Evolutionary conservation across 225 moss, liverwort and hornwort genomes (phyloP).

Genomic region (Ulota crispa): DNA sequence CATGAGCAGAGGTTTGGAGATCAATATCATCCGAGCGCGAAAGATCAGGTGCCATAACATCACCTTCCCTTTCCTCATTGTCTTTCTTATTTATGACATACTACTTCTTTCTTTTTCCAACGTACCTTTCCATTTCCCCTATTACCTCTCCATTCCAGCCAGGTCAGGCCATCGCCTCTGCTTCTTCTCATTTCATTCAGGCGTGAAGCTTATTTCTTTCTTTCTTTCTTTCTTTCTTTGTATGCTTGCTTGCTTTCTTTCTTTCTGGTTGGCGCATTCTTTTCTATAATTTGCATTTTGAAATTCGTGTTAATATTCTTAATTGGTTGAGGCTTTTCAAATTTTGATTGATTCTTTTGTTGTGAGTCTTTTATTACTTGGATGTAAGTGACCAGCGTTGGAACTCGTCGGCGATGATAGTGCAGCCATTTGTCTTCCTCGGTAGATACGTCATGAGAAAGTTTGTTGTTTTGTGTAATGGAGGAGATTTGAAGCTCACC

Average conservation of each 20-base stretch:
- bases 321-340: not conserved
- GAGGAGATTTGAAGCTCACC: conserved; percentile 39
- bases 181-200: not conserved
- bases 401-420: not conserved
- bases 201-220: not conserved
- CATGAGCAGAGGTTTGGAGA: not conserved
- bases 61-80: conserved; percentile 1
- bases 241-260: not conserved
- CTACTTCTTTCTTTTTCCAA: conserved; percentile 8
- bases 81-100: not conserved
- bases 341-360: not conserved
- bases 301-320: not conserved
- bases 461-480: not conserved
- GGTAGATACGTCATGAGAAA: not conserved
- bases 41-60: conserved; percentile 41
- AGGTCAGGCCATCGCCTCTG: not conserved
- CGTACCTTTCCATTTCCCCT: conserved; percentile 44
- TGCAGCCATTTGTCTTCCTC: not conserved
- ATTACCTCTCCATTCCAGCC: conserved; percentile 7
- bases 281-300: not conserved
- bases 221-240: not conserved
- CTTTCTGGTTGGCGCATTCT: not conserved
- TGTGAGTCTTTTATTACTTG: not conserved
- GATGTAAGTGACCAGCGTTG: not conserved
- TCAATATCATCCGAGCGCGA: conserved; percentile 18